A percentile compares a stretch with the other conserved stretches of the same genome.
These are phyloP conservation scores for Aeschynomene evenia DNA, from an alignment of 306 rosid species.

Conservation along the genomic window DNA sequence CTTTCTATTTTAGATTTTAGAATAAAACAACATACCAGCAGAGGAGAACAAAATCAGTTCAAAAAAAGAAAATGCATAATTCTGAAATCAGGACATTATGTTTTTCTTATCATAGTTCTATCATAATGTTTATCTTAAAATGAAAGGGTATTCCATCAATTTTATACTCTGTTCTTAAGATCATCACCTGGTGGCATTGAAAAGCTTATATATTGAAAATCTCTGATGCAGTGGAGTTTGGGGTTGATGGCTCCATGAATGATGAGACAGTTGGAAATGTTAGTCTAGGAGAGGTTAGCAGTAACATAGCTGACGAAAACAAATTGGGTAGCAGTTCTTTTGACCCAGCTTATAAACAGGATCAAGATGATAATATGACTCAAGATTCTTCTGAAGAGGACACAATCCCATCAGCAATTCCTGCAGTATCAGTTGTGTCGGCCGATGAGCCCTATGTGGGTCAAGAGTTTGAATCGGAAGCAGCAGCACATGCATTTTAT, in stretches of 20 bases:
- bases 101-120: not conserved
- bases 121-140: not conserved
- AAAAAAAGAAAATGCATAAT: not conserved
- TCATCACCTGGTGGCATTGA: constrained; percentile 9
- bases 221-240: constrained; percentile 83
- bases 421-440: constrained; percentile 45
- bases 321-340: constrained; percentile 59
- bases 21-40: too few relatives aligned
- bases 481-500: constrained; percentile 92
- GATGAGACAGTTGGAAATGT: constrained; percentile 51
- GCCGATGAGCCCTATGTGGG: constrained; percentile 88
- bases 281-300: constrained; percentile 39
- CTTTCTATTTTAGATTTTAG: too few relatives aligned
- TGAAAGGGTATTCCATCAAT: not conserved
- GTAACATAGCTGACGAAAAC: constrained; percentile 55
- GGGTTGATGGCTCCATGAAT: constrained; percentile 53
- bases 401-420: constrained; percentile 51
- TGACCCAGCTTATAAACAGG: constrained; percentile 59
- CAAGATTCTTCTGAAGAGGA: constrained; percentile 57
- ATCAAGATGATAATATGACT: constrained; percentile 47
- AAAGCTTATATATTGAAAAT: constrained; percentile 26
- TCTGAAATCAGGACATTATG: constrained; percentile 6
- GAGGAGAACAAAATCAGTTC: too few relatives aligned
- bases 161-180: constrained; percentile 16
- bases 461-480: constrained; percentile 90